Base-by-base conservation (phyloP, 805 yeast genomes). In the Hanseniaspora guilliermondii region DNA sequence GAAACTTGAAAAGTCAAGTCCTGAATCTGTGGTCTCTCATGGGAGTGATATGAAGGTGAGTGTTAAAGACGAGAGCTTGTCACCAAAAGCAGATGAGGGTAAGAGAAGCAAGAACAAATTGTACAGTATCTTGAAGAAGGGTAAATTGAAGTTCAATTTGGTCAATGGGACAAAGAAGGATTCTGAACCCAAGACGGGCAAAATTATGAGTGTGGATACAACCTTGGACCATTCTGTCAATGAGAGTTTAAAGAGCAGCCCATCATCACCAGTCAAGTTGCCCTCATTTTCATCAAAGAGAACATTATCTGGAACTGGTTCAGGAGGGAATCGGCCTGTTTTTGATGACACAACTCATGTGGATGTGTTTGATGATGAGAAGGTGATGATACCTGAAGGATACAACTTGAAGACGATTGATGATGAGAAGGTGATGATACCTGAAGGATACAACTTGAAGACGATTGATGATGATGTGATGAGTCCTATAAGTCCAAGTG, bases 61-160 rank as follows among this genome's bases (percentile, higher is more conserved):
- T 11, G 22, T 11, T 7, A 37, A 22, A 27, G 25, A 7, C 32
- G 47, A 30, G 12, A 44, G 37, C 12, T 25, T 16, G 5, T 25
- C 37, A 4, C 38, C 37, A 14, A 17, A 11, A 11, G 30, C 21
- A 38, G 37, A 39, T 4, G 48, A 52, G 2, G 27, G 32, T 17
- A 44, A 36, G n/a, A 32, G 14, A 17, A 44, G 46, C 16, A 44
- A 52, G 9, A 44, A 30, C 39, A 52, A 52, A 24, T 33, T 52
- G 6, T 52, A 52, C 35, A 42, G 45, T 27, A 41, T 52, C 2
- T 14, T 52, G 25, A 52, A 44, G 21, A 52, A 44, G 35, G 17
- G 49, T 14, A 44, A 42, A n/a, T 52, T 52, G 17, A 52, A 52
- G 32, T 52, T 52, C 25, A 52, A 44, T 17, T 44, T 30, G 30